Percentiles rank a stretch among this genome's conserved stretches.
Conservation (phyloP, 2,329 filamentous ascomycete species). For the Eutypa lata region DNA sequence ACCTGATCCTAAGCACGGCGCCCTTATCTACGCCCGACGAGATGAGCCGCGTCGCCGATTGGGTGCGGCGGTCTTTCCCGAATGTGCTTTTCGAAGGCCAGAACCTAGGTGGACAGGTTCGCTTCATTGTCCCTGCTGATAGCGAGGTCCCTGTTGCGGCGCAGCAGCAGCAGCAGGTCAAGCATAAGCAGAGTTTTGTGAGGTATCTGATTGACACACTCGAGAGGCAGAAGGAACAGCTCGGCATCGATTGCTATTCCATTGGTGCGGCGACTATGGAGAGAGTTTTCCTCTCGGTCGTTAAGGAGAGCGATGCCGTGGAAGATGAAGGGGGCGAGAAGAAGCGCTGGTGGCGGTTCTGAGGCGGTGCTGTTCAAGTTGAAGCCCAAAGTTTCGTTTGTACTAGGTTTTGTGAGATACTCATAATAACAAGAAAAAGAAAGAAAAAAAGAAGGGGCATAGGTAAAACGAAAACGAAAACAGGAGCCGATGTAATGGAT, state of each 20-base stretch:
- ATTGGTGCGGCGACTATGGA: constrained; percentile 66
- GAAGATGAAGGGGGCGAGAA: constrained; percentile 42
- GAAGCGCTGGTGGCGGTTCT: constrained; percentile 14
- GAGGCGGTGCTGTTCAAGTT: too few relatives aligned
- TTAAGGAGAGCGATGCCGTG: constrained; percentile 58
- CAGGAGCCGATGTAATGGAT: too few relatives aligned
- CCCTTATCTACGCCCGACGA: constrained; percentile 16
- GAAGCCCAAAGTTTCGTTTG: too few relatives aligned
- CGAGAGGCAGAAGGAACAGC: constrained; percentile 51
- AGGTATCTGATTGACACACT: constrained; percentile 39
- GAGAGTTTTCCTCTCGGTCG: constrained; percentile 67
- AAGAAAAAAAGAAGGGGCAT: too few relatives aligned
- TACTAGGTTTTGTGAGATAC: too few relatives aligned
- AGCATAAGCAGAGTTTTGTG: constrained; percentile 19
- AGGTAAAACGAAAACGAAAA: too few relatives aligned
- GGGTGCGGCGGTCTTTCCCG: constrained; percentile 50
- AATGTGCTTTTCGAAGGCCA: constrained; percentile 54
- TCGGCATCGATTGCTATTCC: constrained; percentile 64
- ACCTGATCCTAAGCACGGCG: constrained; percentile 20
- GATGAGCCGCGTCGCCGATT: constrained; percentile 30
- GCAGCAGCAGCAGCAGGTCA: constrained; percentile 8
- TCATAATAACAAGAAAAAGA: too few relatives aligned
- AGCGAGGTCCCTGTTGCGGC: constrained; percentile 13
- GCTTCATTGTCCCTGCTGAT: constrained; percentile 56
- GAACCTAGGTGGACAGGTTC: constrained; percentile 62